Percentiles rank a stretch among this genome's conserved stretches.
Evolutionary conservation across 768 basidiomycete species (phyloP).

Genomic region (Rhizopogon vesiculosus): DNA sequence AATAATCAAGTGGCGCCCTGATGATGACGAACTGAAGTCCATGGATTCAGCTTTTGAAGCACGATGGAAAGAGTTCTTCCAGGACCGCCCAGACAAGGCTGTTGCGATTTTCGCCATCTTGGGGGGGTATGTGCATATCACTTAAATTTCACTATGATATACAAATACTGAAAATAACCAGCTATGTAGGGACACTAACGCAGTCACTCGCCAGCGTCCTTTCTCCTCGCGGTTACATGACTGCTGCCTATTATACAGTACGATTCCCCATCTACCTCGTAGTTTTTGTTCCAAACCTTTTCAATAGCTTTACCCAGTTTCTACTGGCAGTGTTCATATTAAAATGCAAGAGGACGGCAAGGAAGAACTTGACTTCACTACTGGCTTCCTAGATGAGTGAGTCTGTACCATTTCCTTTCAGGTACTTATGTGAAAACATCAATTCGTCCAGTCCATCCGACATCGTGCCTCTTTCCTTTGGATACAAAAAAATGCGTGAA

Average conservation of each 20-base stretch:
- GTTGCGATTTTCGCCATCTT: conserved; percentile 40
- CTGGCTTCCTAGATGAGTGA: too few relatives aligned
- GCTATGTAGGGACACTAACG: neutral
- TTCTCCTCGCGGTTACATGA: conserved; percentile 10
- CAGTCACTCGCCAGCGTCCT: neutral
- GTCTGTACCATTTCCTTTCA: too few relatives aligned
- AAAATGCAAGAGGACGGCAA: too few relatives aligned
- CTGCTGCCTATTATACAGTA: conserved; percentile 26
- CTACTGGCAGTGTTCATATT: too few relatives aligned
- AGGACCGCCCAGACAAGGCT: conserved; percentile 49
- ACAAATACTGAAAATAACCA: neutral
- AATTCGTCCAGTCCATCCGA: too few relatives aligned
- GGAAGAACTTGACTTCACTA: too few relatives aligned
- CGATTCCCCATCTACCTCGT: neutral
- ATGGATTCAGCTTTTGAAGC: conserved; percentile 43
- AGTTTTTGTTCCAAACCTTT: neutral
- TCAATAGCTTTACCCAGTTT: neutral
- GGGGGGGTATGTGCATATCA: conserved; percentile 29
- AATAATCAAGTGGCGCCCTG: conserved; percentile 55
- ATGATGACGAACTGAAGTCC: conserved; percentile 40
- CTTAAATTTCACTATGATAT: neutral
- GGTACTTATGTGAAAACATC: too few relatives aligned
- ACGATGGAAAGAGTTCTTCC: conserved; percentile 49
- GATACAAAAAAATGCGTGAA: too few relatives aligned
- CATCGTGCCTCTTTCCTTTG: too few relatives aligned